Conservation (phyloP, 1,139 yeast species). For the Tardiomyces depauwii region DNA sequence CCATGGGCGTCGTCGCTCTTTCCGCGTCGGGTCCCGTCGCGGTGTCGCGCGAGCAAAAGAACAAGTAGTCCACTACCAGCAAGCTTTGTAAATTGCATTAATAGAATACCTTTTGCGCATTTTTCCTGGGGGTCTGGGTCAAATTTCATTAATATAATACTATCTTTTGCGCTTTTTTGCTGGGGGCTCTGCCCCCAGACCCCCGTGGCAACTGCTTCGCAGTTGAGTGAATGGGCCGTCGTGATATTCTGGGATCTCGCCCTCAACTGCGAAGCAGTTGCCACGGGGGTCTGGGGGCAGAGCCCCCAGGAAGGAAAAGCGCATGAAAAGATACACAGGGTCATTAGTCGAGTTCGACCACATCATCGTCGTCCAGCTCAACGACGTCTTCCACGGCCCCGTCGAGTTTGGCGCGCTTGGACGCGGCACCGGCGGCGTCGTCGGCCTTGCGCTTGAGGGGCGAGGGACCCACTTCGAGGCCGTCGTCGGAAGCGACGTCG, state of each 20-base stretch:
- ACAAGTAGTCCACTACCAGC: not conserved
- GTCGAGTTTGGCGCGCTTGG: not conserved
- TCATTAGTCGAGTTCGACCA: constrained; percentile 19
- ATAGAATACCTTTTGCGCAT: not conserved
- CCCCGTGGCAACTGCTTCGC: too few relatives aligned
- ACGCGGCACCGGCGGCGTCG: not conserved
- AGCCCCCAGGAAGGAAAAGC: too few relatives aligned
- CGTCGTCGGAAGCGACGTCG: not conserved
- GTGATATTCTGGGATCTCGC: too few relatives aligned
- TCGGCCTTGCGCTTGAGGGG: not conserved
- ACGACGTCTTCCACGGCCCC: constrained; percentile 14
- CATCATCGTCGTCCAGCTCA: constrained; percentile 17
- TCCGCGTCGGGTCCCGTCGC: not conserved
- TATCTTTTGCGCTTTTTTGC: too few relatives aligned
- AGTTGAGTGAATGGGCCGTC: too few relatives aligned
- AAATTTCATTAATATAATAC: too few relatives aligned
- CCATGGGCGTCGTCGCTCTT: constrained; percentile 32
- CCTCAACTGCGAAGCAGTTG: too few relatives aligned
- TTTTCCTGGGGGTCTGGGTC: not conserved
- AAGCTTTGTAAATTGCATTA: constrained; percentile 1
- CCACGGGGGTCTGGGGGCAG: too few relatives aligned
- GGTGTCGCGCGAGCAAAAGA: not conserved
- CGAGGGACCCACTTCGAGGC: not conserved
- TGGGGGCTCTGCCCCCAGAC: too few relatives aligned
- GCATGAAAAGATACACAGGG: too few relatives aligned